Base-by-base conservation (phyloP, 1,139 yeast genomes). In the Eremothecium cymbalariae region DNA sequence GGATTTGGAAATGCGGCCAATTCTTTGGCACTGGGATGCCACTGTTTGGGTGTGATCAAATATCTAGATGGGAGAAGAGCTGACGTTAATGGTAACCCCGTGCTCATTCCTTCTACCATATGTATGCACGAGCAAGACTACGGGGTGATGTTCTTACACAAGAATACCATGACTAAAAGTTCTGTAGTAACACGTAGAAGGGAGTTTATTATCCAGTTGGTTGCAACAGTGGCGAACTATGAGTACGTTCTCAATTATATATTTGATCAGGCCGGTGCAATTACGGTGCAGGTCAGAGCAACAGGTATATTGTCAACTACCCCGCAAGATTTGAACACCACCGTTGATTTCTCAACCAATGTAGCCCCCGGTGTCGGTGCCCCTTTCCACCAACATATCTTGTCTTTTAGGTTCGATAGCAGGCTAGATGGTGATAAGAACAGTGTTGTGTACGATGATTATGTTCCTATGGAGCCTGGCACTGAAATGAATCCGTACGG, bases 71-170 rank as follows among this genome's bases (percentile, higher is more conserved):
- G 80, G 40, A 59, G 68, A 46, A 69, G 77, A 45, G 68, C 72
- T 42, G 69, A 75, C 51, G 67, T 72, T 31, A 64, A 67, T 37
- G 94, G 94, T 58, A 74, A 72, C 41, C 82, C 85, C 37, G 63
- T 63, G 42, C 63, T 74, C 39, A 65, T 79, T 44, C 78, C 84
- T 53, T 79, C 77, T 59, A 80, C 88, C 31, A 72, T 84, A 37
- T 84, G 95, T 68, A 70, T 84, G 78, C 95, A 84, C 57, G 95
- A 84, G 63, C 94, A 82, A 63, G 95, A 84, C 57, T 72, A 75
- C 44, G 86, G 95, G 53, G 65, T 84, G 47, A 65, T 80, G 53
- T 80, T 76, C 70, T 82, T 84, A 68, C 95, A 84, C 61, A 77
- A 81, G 48, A 84, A 84, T 67, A 83, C 76, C 67, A 73, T 94